Conservation (phyloP, 257 asterid genomes). For the Forsythia viridissima region DNA sequence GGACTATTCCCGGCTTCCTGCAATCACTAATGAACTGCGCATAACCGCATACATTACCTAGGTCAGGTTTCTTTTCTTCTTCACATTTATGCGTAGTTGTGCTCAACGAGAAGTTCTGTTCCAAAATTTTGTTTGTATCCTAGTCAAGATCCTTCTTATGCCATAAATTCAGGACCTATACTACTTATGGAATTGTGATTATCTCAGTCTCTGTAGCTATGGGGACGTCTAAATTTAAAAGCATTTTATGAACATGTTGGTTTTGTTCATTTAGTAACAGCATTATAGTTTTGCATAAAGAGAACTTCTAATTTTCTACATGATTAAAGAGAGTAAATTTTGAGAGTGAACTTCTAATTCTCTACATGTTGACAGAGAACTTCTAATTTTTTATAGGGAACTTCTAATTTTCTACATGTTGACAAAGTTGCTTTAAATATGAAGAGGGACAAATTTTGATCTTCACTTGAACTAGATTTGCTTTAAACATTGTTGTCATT, state of each 20-base stretch:
- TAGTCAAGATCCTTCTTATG: constrained; percentile 1
- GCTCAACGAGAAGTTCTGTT: constrained; percentile 14
- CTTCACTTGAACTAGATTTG: not conserved
- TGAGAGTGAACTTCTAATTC: too few species aligned
- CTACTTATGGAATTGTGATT: not conserved
- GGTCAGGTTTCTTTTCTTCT: constrained; percentile 53
- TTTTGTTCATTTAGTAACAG: not conserved
- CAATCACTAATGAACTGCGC: constrained; percentile 45
- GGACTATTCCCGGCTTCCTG: constrained; percentile 62
- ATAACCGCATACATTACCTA: constrained; percentile 76
- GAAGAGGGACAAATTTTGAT: not conserved
- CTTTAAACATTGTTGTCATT: too few species aligned
- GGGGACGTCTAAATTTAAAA: not conserved
- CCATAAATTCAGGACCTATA: not conserved
- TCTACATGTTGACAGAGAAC: too few species aligned
- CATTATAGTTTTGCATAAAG: not conserved
- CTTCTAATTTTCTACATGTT: too few species aligned
- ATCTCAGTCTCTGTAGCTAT: not conserved
- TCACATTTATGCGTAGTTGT: not conserved
- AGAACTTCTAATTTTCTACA: not conserved
- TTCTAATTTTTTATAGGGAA: too few species aligned
- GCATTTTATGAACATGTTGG: constrained; percentile 4
- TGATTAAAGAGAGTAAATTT: too few species aligned
- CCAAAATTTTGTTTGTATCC: not conserved
- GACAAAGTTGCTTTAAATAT: constrained; percentile 1